Percentiles rank a stretch among this genome's conserved stretches.
phyloP scores from a whole-genome alignment of 2,329 filamentous ascomycete genomes.

The Pezicula neosporulosa region DNA sequence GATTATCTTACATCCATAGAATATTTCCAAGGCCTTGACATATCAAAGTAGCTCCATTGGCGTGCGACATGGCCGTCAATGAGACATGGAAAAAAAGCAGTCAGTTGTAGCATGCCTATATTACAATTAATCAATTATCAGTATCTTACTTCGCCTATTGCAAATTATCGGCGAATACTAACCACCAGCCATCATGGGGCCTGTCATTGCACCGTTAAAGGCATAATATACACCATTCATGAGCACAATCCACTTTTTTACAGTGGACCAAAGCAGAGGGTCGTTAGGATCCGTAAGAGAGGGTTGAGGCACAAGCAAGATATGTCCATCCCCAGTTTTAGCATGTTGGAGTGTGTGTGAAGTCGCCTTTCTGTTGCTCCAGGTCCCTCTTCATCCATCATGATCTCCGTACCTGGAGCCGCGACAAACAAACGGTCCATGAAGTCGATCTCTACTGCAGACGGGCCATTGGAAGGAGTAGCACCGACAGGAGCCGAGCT shows the following conservation, averaged over 20 bases:
- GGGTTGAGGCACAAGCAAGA: background rate
- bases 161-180: background rate
- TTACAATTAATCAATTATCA: background rate
- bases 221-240: conserved; percentile 7
- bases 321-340: conserved; percentile 1
- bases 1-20: conserved; percentile 9
- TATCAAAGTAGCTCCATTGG: conserved; percentile 9
- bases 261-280: background rate
- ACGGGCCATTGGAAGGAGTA: background rate
- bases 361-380: conserved; percentile 5
- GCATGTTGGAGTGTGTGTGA: conserved; percentile 3
- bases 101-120: conserved; percentile 11
- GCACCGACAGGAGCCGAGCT: background rate
- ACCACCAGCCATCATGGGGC: conserved; percentile 16
- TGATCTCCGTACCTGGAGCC: conserved; percentile 7
- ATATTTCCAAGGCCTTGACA: conserved; percentile 12
- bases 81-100: conserved; percentile 11
- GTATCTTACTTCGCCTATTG: background rate
- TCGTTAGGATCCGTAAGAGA: background rate
- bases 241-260: background rate
- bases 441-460: background rate
- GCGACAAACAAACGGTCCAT: conserved; percentile 5
- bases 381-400: conserved; percentile 7
- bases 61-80: conserved; percentile 4
- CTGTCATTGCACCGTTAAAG: conserved; percentile 7